Conservation (phyloP, 768 basidiomycete genomes). For the Naganishia onofrii region DNA sequence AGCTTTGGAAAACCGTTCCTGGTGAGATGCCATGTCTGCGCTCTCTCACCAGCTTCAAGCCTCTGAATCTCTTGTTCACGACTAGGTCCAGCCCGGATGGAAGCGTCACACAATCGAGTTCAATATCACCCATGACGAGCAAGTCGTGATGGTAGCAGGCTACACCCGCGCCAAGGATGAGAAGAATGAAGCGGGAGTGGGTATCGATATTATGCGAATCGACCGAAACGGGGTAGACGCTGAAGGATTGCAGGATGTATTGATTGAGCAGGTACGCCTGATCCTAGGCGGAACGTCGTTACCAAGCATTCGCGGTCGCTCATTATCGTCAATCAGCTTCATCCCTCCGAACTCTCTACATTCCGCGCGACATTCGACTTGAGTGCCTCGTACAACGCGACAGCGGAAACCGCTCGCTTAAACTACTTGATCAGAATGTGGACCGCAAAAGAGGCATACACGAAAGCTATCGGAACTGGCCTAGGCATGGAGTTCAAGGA, state of each 20-base stretch:
- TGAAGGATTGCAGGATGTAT: conserved; percentile 23
- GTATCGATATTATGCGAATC: conserved; percentile 21
- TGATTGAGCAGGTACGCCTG: conserved; percentile 23
- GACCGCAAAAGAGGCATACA: conserved; percentile 90
- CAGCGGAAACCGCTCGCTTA: background rate
- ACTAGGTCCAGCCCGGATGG: background rate
- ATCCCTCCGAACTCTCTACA: conserved; percentile 1
- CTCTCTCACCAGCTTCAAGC: too few species aligned
- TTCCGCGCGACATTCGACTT: background rate
- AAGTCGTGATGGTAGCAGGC: conserved; percentile 10
- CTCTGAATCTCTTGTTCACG: background rate
- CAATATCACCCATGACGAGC: conserved; percentile 23
- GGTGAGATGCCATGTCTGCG: background rate
- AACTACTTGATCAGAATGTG: conserved; percentile 72
- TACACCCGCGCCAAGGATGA: background rate
- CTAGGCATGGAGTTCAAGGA: conserved; percentile 77
- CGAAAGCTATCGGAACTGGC: conserved; percentile 78
- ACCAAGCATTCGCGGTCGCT: background rate
- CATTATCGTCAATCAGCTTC: background rate
- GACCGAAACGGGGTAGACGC: background rate
- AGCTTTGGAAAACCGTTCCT: conserved; percentile 3
- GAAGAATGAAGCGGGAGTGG: background rate
- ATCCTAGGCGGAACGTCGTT: background rate
- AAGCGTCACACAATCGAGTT: background rate
- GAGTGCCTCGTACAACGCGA: background rate